Evolutionary conservation across 1,139 yeast species (phyloP).

Genomic region (Meyerozyma carpophila): DNA sequence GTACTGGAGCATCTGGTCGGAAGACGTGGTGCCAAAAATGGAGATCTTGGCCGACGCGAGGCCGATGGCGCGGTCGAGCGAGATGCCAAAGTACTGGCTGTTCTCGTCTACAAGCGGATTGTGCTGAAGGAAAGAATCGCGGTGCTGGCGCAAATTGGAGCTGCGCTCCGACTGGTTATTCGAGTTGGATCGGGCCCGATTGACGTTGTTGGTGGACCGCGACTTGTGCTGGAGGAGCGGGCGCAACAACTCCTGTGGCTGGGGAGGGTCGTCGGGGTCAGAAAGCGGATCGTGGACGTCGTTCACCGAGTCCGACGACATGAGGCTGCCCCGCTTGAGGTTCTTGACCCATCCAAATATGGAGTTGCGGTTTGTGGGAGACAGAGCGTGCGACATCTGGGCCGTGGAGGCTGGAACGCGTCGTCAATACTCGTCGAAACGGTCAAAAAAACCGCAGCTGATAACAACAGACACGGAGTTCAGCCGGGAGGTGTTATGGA

Average conservation of each 20-base stretch:
- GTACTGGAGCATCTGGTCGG: slow-evolving; percentile 55
- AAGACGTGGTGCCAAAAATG: slow-evolving; percentile 44
- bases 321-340: slow-evolving; percentile 33
- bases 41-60: slow-evolving; percentile 75
- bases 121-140: slow-evolving; percentile 49
- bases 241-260: slow-evolving; percentile 31
- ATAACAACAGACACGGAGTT: neutral
- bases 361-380: slow-evolving; percentile 37
- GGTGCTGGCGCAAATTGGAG: slow-evolving; percentile 43
- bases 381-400: slow-evolving; percentile 36
- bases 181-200: slow-evolving; percentile 35
- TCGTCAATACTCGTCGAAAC: neutral
- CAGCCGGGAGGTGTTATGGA: neutral
- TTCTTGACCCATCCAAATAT: slow-evolving; percentile 47
- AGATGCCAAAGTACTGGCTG: slow-evolving; percentile 76
- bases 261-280: slow-evolving; percentile 9
- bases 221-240: slow-evolving; percentile 48
- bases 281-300: slow-evolving; percentile 17
- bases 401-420: neutral
- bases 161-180: slow-evolving; percentile 28
- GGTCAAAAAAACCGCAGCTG: neutral
- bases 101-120: slow-evolving; percentile 43
- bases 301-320: slow-evolving; percentile 38
- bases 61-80: slow-evolving; percentile 62
- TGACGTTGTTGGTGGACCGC: slow-evolving; percentile 44